Conservation (phyloP, 148 eudicot genomes). For the Bassia scoparia region DNA sequence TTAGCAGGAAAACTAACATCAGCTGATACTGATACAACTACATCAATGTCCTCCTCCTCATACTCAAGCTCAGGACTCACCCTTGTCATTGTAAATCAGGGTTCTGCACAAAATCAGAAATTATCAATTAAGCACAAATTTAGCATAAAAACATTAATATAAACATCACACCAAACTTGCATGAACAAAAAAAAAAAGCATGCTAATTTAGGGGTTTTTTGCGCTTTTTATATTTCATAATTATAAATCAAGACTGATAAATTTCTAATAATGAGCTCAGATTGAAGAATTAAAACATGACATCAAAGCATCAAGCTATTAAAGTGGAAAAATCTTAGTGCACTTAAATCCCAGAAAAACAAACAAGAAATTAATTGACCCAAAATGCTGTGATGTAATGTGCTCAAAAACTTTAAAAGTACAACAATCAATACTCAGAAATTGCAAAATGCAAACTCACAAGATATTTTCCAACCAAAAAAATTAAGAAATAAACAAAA, state of each 20-base stretch:
- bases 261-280: background rate
- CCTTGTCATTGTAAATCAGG: constrained; percentile 60
- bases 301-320: constrained; percentile 2
- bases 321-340: background rate
- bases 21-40: constrained; percentile 59
- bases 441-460: background rate
- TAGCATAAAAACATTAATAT: background rate
- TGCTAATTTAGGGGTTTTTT: background rate
- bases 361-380: background rate
- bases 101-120: constrained; percentile 17
- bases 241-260: background rate
- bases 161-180: background rate
- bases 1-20: constrained; percentile 77
- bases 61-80: constrained; percentile 79
- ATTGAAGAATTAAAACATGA: background rate
- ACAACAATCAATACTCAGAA: background rate
- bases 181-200: background rate
- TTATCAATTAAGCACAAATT: background rate
- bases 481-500: background rate
- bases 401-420: background rate
- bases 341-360: background rate
- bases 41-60: constrained; percentile 46
- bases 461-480: background rate
- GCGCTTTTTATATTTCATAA: too few species aligned
- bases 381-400: background rate